A percentile compares a stretch with the other conserved stretches of the same genome.
Evolutionary conservation across 768 basidiomycete species (phyloP).

Genomic region (Mycena polygramma): DNA sequence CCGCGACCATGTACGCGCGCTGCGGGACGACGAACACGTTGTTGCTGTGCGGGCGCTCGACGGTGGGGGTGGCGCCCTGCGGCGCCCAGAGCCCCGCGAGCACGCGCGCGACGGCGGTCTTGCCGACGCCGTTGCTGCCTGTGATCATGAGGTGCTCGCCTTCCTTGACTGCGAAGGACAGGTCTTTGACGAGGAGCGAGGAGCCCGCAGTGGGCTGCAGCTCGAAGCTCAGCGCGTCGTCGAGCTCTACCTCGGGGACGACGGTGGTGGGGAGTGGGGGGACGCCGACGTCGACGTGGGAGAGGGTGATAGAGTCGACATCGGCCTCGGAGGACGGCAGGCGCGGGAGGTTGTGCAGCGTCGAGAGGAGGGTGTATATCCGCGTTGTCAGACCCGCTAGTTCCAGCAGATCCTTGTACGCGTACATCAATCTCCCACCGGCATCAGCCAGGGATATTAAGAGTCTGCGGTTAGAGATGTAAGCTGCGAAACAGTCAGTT

Average conservation of each 20-base stretch:
- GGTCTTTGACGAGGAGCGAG: conserved; percentile 74
- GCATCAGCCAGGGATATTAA: conserved; percentile 96
- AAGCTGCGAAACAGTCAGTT: conserved; percentile 55
- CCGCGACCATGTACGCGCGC: conserved; percentile 91
- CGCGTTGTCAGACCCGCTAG: conserved; percentile 95
- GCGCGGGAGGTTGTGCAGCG: conserved; percentile 79
- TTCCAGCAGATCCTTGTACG: conserved; percentile 94
- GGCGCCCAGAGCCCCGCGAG: conserved; percentile 92
- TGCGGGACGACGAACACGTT: conserved; percentile 92
- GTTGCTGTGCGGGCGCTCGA: conserved; percentile 51
- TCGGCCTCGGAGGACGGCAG: conserved; percentile 55
- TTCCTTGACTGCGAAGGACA: conserved; percentile 71
- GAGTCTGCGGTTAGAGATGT: conserved; percentile 93
- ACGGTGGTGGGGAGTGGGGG: conserved; percentile 59
- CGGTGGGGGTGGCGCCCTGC: conserved; percentile 48
- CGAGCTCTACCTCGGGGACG: conserved; percentile 24
- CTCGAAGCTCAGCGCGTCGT: conserved; percentile 32
- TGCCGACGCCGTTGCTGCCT: conserved; percentile 93
- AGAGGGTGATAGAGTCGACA: conserved; percentile 53
- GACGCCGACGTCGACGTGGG: conserved; percentile 78
- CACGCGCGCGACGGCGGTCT: conserved; percentile 90
- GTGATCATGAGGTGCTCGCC: conserved; percentile 96
- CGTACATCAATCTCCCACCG: conserved; percentile 93
- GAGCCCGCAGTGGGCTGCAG: conserved; percentile 42
- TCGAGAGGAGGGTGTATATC: conserved; percentile 89